A percentile compares a stretch with the other conserved stretches of the same genome.
Evolutionary conservation across 2,329 filamentous ascomycete species (phyloP).

Genomic region (Fusarium continuum): DNA sequence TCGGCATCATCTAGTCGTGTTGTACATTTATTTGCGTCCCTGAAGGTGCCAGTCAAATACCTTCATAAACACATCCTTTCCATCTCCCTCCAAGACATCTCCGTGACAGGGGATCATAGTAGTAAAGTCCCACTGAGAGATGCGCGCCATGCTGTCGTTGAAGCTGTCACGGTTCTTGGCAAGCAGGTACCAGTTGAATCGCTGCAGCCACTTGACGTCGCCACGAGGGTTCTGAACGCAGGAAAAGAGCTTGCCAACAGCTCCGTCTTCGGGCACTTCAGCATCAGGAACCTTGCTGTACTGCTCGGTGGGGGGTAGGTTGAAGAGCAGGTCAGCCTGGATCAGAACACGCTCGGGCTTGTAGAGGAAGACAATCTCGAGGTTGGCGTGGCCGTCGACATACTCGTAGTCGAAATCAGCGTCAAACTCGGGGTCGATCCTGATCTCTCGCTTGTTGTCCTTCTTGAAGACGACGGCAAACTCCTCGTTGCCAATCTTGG

Average conservation of each 20-base stretch:
- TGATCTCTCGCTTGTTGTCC: conserved; percentile 59
- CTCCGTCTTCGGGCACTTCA: conserved; percentile 46
- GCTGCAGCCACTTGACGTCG: conserved; percentile 76
- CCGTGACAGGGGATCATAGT: conserved; percentile 92
- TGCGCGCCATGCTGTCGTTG: conserved; percentile 72
- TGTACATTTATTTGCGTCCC: conserved; percentile 37
- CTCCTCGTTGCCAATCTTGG: conserved; percentile 58
- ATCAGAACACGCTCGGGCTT: conserved; percentile 82
- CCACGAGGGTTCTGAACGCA: conserved; percentile 70
- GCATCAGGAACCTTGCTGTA: conserved; percentile 72
- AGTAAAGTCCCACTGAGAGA: conserved; percentile 84
- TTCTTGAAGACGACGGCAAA: conserved; percentile 76
- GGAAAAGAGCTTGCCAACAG: conserved; percentile 56
- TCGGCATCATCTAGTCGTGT: not conserved
- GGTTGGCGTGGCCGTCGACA: conserved; percentile 80
- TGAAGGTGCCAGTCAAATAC: conserved; percentile 84
- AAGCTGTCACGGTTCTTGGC: conserved; percentile 73
- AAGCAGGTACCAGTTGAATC: conserved; percentile 82
- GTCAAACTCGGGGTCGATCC: conserved; percentile 81
- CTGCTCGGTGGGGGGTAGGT: conserved; percentile 87
- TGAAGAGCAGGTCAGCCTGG: conserved; percentile 91
- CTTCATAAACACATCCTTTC: conserved; percentile 79
- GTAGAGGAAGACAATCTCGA: conserved; percentile 89
- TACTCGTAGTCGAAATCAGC: conserved; percentile 87
- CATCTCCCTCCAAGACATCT: conserved; percentile 79